Percentiles rank a stretch among this genome's conserved stretches.
Evolutionary conservation across 139 green algal species (phyloP).

Genomic region (Chlorella sp.): DNA sequence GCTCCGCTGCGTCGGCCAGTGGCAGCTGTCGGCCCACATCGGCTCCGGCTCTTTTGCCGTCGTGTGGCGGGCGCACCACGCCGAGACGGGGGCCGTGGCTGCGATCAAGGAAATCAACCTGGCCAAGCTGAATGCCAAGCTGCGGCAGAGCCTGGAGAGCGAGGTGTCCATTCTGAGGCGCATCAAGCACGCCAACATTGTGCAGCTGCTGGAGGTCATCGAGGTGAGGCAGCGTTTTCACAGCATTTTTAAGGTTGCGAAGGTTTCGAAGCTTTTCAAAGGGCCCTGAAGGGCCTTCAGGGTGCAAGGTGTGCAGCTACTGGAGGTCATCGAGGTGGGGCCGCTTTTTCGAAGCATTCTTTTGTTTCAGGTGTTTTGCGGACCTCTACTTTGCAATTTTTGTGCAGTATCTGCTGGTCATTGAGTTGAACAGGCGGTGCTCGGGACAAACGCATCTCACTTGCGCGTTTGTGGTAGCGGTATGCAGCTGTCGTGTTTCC

Average conservation of each 20-base stretch:
- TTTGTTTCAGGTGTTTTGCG: too few relatives aligned
- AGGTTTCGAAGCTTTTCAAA: too few relatives aligned
- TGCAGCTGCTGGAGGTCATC: conserved; percentile 81
- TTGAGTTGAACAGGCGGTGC: too few relatives aligned
- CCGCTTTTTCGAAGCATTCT: too few relatives aligned
- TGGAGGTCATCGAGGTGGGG: conserved; percentile 82
- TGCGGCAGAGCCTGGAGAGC: conserved; percentile 86
- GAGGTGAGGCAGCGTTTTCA: conserved; percentile 58
- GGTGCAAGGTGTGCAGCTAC: conserved; percentile 76
- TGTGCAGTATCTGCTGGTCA: too few relatives aligned
- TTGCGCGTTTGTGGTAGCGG: too few relatives aligned
- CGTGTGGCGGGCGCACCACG: conserved; percentile 86
- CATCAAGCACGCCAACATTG: conserved; percentile 89
- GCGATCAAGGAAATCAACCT: conserved; percentile 95
- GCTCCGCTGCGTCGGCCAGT: conserved; percentile 62
- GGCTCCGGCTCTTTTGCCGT: conserved; percentile 90
- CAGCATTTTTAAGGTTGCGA: too few relatives aligned
- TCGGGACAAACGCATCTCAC: too few relatives aligned
- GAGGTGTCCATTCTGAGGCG: conserved; percentile 89
- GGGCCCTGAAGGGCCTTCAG: too few relatives aligned
- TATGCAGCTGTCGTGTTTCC: too few relatives aligned
- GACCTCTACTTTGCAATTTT: too few relatives aligned
- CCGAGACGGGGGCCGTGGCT: conserved; percentile 62
- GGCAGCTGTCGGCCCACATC: conserved; percentile 75
- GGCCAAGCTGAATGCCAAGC: conserved; percentile 87